Evolutionary conservation across 257 asterid genomes (phyloP).

Genomic region (Euphrasia confusa): DNA sequence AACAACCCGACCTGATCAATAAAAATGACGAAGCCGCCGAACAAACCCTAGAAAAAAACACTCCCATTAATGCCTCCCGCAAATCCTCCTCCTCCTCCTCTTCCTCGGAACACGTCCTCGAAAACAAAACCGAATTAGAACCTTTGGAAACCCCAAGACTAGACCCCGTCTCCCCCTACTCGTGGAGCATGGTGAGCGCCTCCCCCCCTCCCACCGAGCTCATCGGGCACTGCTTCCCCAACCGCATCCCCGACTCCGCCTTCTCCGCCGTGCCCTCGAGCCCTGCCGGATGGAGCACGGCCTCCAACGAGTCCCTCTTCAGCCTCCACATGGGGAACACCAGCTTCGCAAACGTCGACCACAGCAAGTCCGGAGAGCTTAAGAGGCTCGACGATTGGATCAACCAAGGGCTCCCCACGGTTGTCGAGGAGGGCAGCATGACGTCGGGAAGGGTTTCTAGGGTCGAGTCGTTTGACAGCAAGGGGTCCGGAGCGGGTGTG

Average conservation of each 20-base stretch:
- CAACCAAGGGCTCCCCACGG: neutral
- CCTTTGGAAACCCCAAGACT: slow-evolving; percentile 22
- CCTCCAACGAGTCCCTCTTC: slow-evolving; percentile 83
- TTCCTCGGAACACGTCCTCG: slow-evolving; percentile 22
- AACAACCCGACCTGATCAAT: slow-evolving; percentile 19
- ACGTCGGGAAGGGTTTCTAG: neutral
- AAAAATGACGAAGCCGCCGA: slow-evolving; percentile 19
- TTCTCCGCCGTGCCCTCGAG: neutral
- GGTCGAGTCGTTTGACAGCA: neutral
- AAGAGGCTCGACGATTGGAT: slow-evolving; percentile 35
- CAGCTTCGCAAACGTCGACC: slow-evolving; percentile 54
- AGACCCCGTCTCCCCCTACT: slow-evolving; percentile 41
- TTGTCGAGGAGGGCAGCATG: slow-evolving; percentile 22
- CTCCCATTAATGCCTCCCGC: slow-evolving; percentile 7
- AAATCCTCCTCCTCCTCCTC: slow-evolving; percentile 31
- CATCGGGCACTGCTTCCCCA: neutral
- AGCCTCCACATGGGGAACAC: slow-evolving; percentile 77
- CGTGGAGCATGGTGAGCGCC: neutral
- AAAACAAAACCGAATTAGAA: slow-evolving; percentile 5
- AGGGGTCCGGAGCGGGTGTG: neutral
- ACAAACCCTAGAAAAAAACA: slow-evolving; percentile 15
- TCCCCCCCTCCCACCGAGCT: too few species aligned
- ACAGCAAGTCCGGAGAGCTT: slow-evolving; percentile 47
- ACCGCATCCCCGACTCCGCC: neutral
- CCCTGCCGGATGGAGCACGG: slow-evolving; percentile 62